Percentiles rank a stretch among this genome's conserved stretches.
Conservation (phyloP, 2,329 filamentous ascomycete genomes). For the Aspergillus spinulosporus region DNA sequence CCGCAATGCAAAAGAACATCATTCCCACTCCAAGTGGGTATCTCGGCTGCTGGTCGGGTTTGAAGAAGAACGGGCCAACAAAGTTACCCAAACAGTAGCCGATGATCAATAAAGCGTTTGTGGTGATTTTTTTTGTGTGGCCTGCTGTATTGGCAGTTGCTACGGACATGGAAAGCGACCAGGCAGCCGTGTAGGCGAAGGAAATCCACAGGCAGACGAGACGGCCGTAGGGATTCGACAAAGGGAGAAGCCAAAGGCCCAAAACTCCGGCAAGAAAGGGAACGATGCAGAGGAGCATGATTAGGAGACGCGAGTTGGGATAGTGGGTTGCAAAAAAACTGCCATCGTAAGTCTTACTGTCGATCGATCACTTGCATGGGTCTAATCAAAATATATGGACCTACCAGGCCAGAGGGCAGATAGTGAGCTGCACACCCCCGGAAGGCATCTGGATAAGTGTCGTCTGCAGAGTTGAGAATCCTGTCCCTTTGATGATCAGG, state of each 20-base stretch:
- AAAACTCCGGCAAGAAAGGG: constrained; percentile 26
- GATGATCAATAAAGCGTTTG: not conserved
- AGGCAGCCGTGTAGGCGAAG: constrained; percentile 32
- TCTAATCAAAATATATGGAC: constrained; percentile 32
- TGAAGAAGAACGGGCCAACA: not conserved
- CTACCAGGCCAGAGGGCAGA: constrained; percentile 27
- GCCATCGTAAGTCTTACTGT: constrained; percentile 16
- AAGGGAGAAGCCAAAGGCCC: constrained; percentile 22
- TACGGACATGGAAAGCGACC: constrained; percentile 32
- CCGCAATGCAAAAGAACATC: not conserved
- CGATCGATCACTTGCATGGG: constrained; percentile 25
- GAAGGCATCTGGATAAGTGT: constrained; percentile 8
- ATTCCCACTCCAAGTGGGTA: not conserved
- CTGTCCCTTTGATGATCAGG: constrained; percentile 41
- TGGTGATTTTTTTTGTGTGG: constrained; percentile 27
- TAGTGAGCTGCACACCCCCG: not conserved
- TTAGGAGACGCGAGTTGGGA: constrained; percentile 22
- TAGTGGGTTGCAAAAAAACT: constrained; percentile 7
- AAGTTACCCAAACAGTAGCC: no score
- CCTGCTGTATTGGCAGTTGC: constrained; percentile 34
- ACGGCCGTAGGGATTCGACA: constrained; percentile 21
- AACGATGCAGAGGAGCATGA: constrained; percentile 25
- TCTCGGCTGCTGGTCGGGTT: not conserved
- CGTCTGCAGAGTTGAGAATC: constrained; percentile 36
- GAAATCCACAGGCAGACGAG: constrained; percentile 30